Base-by-base conservation (phyloP, 1,139 yeast genomes). In the Meyerozyma guilliermondii region DNA sequence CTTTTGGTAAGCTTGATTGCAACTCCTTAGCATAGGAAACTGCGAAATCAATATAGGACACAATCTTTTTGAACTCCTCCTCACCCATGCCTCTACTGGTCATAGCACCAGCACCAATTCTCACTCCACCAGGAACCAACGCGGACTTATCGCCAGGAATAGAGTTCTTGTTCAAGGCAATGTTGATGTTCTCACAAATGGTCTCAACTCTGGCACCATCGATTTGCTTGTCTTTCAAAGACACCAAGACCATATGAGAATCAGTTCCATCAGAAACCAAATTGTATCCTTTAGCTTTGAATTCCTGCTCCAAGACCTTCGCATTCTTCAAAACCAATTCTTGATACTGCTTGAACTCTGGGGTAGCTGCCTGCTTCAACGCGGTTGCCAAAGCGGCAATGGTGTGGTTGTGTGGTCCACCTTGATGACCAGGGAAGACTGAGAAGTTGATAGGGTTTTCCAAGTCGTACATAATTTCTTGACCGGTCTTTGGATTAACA, bases 101-200 rank as follows among this genome's bases (percentile, higher is more conserved):
- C 98, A 91, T 91, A 46, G 97, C 97, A 45, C 98, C 98, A 38
- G 98, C 87, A 55, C 98, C 98, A 46, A 91, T 88, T 75, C 98
- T 85, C 59, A 91, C 76, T 53, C 98, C 98, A 42, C 95, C 87
- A 56, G 98, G 98, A 69, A 87, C 88, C 53, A 91, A 74, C 28
- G 98, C 98, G 35, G 95, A 86, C 65, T 83, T 84, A 71, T 91
- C 98, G 56, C 96, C 96, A 48, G 98, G 97, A 51, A 91, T 87
- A 39, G 97, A 84, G 76, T 91, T 91, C 70, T 91, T 91, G 76
- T 91, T 91, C 51, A 94, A 88, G 46, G 98, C 97, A 59, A 91
- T 88, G 75, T 89, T 87, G 55, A 85, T 80, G 60, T 83, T 80
- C 72, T 91, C 97, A 57, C 88, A 80, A 31, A 89, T 87, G 39